Base-by-base conservation (phyloP, 2,329 filamentous ascomycete genomes). In the Lasiodiplodia gonubiensis region DNA sequence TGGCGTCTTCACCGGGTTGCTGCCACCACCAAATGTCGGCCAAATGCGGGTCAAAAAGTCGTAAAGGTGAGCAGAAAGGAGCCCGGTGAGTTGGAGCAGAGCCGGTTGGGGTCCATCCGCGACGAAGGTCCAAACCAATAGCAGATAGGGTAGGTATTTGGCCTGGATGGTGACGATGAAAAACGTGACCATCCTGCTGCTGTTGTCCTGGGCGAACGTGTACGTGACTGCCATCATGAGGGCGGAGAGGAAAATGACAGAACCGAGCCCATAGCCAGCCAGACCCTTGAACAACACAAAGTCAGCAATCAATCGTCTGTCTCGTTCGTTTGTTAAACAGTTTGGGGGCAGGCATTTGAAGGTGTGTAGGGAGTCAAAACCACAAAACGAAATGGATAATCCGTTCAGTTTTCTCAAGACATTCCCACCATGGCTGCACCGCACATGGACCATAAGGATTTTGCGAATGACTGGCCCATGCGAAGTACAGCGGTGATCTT, bases 1-100 rank as follows among this genome's bases (percentile, higher is more conserved):
- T 2, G 95, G 95, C 0, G 93, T 95, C 16, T 85, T 83, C 42
- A 97, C 84, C 59, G 90, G 85, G 75, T 94, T 97, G 63, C 83
- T 84, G 0, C 95, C 95, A 67, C 92, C 92, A 37, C 93, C 94
- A 75, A 95, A 95, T 66, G 92, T 88, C 5, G 95, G 95, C 84
- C 93, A 98, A 51, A 97, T 85, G 59, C 92, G 87, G 2, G 92
- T 93, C 60, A 97, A 79, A 75, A 98, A 99, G 77, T 98, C 92
- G 79, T 93, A 97, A 23, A 95, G 75, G 77, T 99, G 95, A 4
- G 94, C 94, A 14, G 94, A 92, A 52, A 97, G 71, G 12, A 99
- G 84, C n/a, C 95, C 95, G 39, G 88, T 92, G 4, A 88, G 78
- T 74, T 96, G 89, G 4, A 89, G 74, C 67, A 91, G 75, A 12